A percentile compares a stretch with the other conserved stretches of the same genome.
These are phyloP conservation scores for Hordeum pubiflorum DNA, from an alignment of 202 grass and related monocot genomes.

Conservation along the genomic window DNA sequence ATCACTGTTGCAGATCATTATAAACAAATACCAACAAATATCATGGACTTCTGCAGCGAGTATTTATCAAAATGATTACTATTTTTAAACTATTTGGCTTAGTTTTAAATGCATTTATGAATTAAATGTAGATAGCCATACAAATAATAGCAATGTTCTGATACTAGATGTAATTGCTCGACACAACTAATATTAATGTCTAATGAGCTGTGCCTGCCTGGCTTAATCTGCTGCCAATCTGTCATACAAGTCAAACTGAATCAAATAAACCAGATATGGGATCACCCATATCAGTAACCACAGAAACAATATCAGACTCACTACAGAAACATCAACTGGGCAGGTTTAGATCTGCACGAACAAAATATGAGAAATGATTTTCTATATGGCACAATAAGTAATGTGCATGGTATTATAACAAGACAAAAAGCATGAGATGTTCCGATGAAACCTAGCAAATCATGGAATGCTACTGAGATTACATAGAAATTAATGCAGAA, in stretches of 20 bases:
- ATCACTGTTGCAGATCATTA: background rate
- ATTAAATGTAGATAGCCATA: background rate
- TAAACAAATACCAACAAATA: background rate
- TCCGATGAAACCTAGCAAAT: background rate
- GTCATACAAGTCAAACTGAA: background rate
- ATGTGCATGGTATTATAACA: background rate
- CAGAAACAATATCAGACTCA: background rate
- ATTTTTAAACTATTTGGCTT: background rate
- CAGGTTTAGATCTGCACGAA: background rate
- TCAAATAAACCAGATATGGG: background rate
- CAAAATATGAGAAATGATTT: background rate
- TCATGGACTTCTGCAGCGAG: background rate
- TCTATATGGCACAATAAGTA: background rate
- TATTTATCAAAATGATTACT: background rate
- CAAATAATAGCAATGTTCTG: background rate
- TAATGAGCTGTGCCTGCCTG: background rate
- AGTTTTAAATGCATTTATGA: constrained; percentile 1
- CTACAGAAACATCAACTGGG: background rate
- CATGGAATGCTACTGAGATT: background rate
- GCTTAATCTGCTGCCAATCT: background rate
- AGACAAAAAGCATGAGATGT: background rate
- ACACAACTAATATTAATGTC: background rate
- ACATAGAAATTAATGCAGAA: background rate
- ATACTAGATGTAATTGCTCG: background rate
- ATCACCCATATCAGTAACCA: background rate